phyloP scores from a whole-genome alignment of 192 early-diverging fungal genomes.

The Gamsiella multidivaricata region DNA sequence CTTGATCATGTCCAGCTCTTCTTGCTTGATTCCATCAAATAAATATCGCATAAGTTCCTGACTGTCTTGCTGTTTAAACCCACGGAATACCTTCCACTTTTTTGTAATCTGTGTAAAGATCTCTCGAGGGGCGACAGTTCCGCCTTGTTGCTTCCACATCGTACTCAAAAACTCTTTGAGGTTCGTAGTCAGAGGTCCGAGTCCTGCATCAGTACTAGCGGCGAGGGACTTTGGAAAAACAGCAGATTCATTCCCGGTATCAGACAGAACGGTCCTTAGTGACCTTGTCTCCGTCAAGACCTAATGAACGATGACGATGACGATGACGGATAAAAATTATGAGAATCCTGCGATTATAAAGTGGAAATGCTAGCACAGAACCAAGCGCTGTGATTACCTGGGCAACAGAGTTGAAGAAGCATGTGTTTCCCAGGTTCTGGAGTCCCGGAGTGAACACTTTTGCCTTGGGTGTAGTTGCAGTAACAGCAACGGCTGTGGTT shows the following conservation, averaged over 20 bases:
- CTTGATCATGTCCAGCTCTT: slow-evolving; percentile 59
- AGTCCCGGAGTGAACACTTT: slow-evolving; percentile 64
- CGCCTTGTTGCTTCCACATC: slow-evolving; percentile 56
- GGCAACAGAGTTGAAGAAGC: slow-evolving; percentile 83
- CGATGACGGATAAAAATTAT: background rate
- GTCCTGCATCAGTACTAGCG: slow-evolving; percentile 18
- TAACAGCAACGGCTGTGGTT: background rate
- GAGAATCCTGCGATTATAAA: too few species aligned
- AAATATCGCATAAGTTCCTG: slow-evolving; percentile 79
- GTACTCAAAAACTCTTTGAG: slow-evolving; percentile 48
- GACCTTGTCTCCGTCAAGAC: slow-evolving; percentile 45
- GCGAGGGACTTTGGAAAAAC: slow-evolving; percentile 29
- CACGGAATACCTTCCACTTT: slow-evolving; percentile 69
- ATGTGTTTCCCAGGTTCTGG: slow-evolving; percentile 81
- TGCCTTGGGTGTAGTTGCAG: background rate
- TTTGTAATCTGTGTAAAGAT: slow-evolving; percentile 65
- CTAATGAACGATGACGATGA: background rate
- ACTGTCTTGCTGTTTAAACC: slow-evolving; percentile 73
- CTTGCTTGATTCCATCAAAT: slow-evolving; percentile 70
- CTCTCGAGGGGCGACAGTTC: slow-evolving; percentile 59
- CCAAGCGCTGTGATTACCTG: slow-evolving; percentile 53
- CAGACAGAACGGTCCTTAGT: slow-evolving; percentile 29
- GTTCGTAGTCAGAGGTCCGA: slow-evolving; percentile 39
- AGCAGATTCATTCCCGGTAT: background rate
- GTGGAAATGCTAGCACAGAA: background rate